Evolutionary conservation across 1,284 basidiomycete species (phyloP), one percentile per base, ranked within the genome.

Genomic region (Ustilago cynodontis): DNA sequence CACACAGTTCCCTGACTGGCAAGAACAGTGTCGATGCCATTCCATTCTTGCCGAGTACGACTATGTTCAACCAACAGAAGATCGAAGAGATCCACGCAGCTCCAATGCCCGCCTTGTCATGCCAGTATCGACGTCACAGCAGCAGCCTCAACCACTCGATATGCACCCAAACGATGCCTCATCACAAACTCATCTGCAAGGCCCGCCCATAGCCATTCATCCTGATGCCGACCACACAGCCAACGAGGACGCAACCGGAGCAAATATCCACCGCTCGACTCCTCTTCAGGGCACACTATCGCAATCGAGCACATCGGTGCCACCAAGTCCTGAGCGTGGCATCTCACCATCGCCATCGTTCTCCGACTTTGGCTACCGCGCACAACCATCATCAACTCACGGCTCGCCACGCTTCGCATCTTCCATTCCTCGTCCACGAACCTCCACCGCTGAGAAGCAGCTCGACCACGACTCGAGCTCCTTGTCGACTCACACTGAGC

Each of bases 1-100:
- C 26, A 18, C 56, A 2, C 68, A 66, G 16, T 64, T 75, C 31
- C 53, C 61, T 22, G 73, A 76, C 22, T 69, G 69, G 59, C 68
- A 76, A 29, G 74, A 77, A 2, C 69, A 71, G 33, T 65, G 74
- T 14, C 61, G 74, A 28, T 77, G 74, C 59, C 65, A 77, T 26
- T 52, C 65, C 9, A 54, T 69, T 20, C 60, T 64, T 14, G 65
- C 59, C 16, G 74, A 77, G n/a, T 71, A 56, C 37, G 69, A 77
- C 39, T 77, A 65, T 20, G 41, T 35, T 3, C 52, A 54, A 29
- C 28, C 69, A 31, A 43, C 61, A 18, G 74, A 77, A n/a, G 74
- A 77, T 26, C 62, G 74, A 10, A 61, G 74, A 9, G 74, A 77
- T 29, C 74, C 74, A 26, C 65, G 74, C 31, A 77, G 65, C 49